These are phyloP conservation scores for Orbilia blumenaviensis DNA, from an alignment of 2,329 filamentous ascomycete genomes.

Conservation along the genomic window DNA sequence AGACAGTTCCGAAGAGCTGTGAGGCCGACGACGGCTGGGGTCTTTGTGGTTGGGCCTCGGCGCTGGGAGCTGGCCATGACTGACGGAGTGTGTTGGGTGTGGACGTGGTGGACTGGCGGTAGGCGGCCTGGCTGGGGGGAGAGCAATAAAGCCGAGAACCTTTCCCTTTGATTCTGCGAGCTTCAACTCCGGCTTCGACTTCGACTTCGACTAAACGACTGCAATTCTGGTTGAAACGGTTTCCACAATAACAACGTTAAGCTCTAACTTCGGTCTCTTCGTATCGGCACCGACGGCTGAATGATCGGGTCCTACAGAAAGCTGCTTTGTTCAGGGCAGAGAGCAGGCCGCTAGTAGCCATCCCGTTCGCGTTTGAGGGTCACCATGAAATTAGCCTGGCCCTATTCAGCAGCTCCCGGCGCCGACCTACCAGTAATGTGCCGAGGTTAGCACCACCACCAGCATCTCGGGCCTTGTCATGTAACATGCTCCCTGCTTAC, in stretches of 20 bases:
- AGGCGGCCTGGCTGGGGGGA: background rate
- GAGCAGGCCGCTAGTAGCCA: conserved; percentile 32
- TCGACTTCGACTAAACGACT: background rate
- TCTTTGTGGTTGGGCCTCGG: conserved; percentile 59
- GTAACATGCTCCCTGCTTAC: conserved; percentile 16
- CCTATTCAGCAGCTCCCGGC: conserved; percentile 36
- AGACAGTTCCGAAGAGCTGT: conserved; percentile 92
- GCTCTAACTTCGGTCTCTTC: background rate
- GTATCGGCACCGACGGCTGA: conserved; percentile 18
- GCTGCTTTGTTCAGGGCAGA: conserved; percentile 5
- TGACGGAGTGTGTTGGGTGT: conserved; percentile 9
- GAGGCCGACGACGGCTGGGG: conserved; percentile 82
- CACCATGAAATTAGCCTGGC: conserved; percentile 7
- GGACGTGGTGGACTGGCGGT: conserved; percentile 4
- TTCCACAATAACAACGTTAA: background rate
- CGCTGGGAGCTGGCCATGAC: conserved; percentile 48
- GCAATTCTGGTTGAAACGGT: background rate
- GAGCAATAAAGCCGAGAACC: background rate
- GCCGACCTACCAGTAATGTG: conserved; percentile 2
- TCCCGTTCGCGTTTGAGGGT: conserved; percentile 19
- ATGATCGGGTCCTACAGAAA: conserved; percentile 13
- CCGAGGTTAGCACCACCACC: conserved; percentile 31
- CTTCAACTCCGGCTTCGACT: background rate
- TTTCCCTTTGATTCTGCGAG: background rate
- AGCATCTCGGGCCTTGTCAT: conserved; percentile 10